Evolutionary conservation across 2,329 filamentous ascomycete species (phyloP), one percentile per base, ranked within the genome.

Genomic region (Aureobasidium lini): DNA sequence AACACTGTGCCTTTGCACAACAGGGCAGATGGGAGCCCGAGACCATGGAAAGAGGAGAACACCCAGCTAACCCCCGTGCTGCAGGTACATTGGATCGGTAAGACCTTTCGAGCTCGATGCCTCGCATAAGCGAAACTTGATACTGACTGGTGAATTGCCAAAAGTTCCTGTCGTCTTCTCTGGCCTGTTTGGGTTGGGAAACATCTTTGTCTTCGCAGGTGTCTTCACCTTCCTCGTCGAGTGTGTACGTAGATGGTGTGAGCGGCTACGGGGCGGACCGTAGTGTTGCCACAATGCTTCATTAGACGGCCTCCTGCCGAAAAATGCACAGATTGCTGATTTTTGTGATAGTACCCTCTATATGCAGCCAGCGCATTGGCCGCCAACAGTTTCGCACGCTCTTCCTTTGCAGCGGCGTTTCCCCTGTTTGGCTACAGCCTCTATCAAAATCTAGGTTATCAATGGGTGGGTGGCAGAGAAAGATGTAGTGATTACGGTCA

Each of bases 221-320:
- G 84, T 95, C 64, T 96, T 95, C 72, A 95, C 90, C 11, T 96
- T 95, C 75, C 77, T 95, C 64, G 90, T 93, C 10, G 83, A 86
- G 65, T 74, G 72, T 65, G 75, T 78, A 67, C 70, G 75, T 73
- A 23, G 36, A 31, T 32, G 31, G 16, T 44, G 37, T 29, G 31
- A 13, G 40, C 42, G 53, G 53, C 53, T 46, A 31, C 53, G 53
- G 53, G 29, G 42, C 53, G 53, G 42, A 46, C 54, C 37, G 40
- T 48, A 23, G 54, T 16, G 47, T 49, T 9, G 47, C 59, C 43
- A 57, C 59, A 31, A 54, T 46, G 44, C 53, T 62, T 57, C 61
- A 50, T 48, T 31, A n/a, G 37, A 31, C 43, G 34, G 16, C 46
- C 16, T 8, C 32, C 28, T 29, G 28, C 56, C 28, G 18, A 32